phyloP scores from a whole-genome alignment of 106 monocot genomes.

The Ottelia alismoides region DNA sequence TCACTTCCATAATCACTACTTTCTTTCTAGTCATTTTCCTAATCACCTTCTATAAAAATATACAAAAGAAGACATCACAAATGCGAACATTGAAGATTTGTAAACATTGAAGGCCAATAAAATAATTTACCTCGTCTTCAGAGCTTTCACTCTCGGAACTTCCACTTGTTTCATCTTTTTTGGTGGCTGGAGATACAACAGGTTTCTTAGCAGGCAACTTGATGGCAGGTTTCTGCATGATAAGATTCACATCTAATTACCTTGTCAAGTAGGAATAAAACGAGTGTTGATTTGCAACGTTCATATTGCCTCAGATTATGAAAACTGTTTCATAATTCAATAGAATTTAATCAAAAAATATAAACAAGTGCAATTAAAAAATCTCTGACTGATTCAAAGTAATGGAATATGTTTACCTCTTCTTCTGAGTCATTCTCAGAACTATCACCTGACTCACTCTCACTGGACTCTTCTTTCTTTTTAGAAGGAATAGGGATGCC shows the following conservation, averaged over 20 bases:
- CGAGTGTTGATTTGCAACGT: not conserved
- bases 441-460: constrained; percentile 11
- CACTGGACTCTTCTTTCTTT: constrained; percentile 1
- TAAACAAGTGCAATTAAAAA: not conserved
- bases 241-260: no score
- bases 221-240: no score
- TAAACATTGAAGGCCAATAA: no score
- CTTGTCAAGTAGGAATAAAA: no score
- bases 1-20: no score
- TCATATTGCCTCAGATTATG: not conserved
- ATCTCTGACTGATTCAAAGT: not conserved
- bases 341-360: not conserved
- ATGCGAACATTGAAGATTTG: no score
- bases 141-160: constrained; percentile 6
- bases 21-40: no score
- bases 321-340: not conserved
- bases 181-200: not conserved
- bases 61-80: no score
- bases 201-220: no score
- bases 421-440: constrained; percentile 12
- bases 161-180: constrained; percentile 9
- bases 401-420: not conserved
- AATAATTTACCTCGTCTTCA: not conserved
- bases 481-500: no score
- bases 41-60: no score